phyloP scores from a whole-genome alignment of 768 basidiomycete genomes.

The Dendrothele bispora region DNA sequence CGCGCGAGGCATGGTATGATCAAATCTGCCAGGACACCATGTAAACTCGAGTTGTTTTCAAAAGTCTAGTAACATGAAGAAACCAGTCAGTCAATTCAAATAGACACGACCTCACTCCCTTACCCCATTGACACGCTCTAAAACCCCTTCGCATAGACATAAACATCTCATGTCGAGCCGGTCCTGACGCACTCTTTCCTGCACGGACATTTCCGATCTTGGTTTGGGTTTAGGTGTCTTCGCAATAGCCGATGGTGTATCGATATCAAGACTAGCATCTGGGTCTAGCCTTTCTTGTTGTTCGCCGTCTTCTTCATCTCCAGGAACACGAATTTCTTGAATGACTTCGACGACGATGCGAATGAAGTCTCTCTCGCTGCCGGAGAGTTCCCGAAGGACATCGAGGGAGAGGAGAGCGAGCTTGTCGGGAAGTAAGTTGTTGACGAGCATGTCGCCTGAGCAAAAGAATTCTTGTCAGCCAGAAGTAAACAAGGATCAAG shows the following conservation, averaged over 20 bases:
- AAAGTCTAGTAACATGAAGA: slow-evolving; percentile 34
- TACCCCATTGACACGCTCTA: slow-evolving; percentile 71
- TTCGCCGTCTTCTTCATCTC: slow-evolving; percentile 26
- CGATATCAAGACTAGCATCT: slow-evolving; percentile 2
- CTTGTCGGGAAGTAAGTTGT: slow-evolving; percentile 55
- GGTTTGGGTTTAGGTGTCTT: not conserved
- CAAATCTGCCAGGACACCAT: slow-evolving; percentile 45
- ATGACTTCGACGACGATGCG: slow-evolving; percentile 71
- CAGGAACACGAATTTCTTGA: slow-evolving; percentile 56
- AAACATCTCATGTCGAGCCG: slow-evolving; percentile 62
- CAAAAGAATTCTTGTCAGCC: not conserved
- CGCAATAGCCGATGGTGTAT: not conserved
- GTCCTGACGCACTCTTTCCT: slow-evolving; percentile 51
- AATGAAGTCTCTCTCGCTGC: slow-evolving; percentile 71
- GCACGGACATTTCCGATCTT: slow-evolving; percentile 38
- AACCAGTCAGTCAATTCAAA: not conserved
- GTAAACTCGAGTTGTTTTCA: slow-evolving; percentile 50
- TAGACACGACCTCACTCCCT: too few species aligned
- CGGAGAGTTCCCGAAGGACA: slow-evolving; percentile 57
- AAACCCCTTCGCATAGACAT: slow-evolving; percentile 61
- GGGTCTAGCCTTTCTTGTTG: slow-evolving; percentile 19
- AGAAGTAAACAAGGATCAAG: not conserved
- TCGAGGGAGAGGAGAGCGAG: slow-evolving; percentile 65
- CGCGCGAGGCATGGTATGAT: slow-evolving; percentile 3
- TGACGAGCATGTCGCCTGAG: slow-evolving; percentile 65